These are phyloP conservation scores for Boletus speciosus DNA, from an alignment of 768 basidiomycete genomes.

Conservation along the genomic window DNA sequence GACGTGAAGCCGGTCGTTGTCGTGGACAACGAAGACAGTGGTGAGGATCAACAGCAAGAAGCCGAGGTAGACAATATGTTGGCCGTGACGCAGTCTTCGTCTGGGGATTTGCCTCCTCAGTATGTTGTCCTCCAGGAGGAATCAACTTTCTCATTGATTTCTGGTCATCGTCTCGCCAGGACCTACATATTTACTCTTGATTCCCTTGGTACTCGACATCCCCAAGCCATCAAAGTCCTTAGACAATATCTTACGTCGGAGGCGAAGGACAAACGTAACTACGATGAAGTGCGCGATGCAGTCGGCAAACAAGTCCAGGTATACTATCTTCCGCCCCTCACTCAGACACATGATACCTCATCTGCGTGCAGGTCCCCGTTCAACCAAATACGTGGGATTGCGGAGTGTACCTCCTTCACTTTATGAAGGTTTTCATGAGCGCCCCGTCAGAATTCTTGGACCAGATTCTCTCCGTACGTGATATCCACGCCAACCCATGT, in stretches of 20 bases:
- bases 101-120: conserved; percentile 16
- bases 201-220: conserved; percentile 77
- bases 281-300: conserved; percentile 37
- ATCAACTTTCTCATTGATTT: neutral
- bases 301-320: conserved; percentile 53
- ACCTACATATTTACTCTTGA: conserved; percentile 87
- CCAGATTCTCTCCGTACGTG: conserved; percentile 40
- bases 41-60: conserved; percentile 31
- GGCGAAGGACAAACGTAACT: conserved; percentile 65
- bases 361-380: conserved; percentile 61
- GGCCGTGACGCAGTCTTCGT: conserved; percentile 15
- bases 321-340: conserved; percentile 15
- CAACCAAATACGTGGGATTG: conserved; percentile 93
- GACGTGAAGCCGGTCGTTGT: neutral
- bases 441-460: conserved; percentile 51
- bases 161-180: conserved; percentile 34
- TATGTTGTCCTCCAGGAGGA: conserved; percentile 10
- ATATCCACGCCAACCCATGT: neutral
- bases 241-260: conserved; percentile 68
- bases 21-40: conserved; percentile 25
- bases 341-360: neutral
- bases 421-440: conserved; percentile 71
- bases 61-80: conserved; percentile 33
- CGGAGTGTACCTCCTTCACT: conserved; percentile 88
- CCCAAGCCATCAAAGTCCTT: conserved; percentile 58